Conservation (phyloP, 2,329 filamentous ascomycete genomes). For the Beauveria brongniartii region DNA sequence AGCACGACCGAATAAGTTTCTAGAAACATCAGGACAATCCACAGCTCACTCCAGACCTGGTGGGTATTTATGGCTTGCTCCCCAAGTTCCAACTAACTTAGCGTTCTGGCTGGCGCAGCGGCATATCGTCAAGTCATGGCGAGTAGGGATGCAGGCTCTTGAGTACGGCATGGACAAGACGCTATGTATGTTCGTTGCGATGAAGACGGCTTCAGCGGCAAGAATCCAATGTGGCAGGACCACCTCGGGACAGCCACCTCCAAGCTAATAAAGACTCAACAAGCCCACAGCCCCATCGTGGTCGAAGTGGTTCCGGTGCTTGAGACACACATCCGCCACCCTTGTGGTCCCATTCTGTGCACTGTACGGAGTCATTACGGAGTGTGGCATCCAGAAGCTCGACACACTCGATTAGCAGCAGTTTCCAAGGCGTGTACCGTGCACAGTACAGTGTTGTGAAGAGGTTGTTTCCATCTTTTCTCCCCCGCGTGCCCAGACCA, state of each 20-base stretch:
- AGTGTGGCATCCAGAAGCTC: not conserved
- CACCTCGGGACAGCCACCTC: conserved; percentile 1
- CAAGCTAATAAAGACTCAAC: conserved; percentile 5
- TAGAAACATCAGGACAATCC: no score
- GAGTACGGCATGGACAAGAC: no score
- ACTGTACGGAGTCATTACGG: not conserved
- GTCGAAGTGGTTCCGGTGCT: conserved; percentile 2
- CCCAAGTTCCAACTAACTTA: no score
- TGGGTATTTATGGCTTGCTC: no score
- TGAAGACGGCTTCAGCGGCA: not conserved
- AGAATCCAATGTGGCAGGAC: not conserved
- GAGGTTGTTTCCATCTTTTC: not conserved
- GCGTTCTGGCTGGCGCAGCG: no score
- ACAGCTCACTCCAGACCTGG: no score
- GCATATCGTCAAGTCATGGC: no score
- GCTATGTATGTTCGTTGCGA: not conserved
- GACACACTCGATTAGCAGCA: no score
- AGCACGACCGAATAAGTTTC: no score
- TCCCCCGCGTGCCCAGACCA: conserved; percentile 2
- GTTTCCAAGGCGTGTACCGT: not conserved
- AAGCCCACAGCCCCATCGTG: not conserved
- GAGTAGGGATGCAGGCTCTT: no score
- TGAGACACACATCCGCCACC: not conserved
- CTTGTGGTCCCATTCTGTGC: not conserved
- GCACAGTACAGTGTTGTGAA: not conserved